phyloP scores from a whole-genome alignment of 495 filamentous ascomycete species.

The Cryomyces minteri region DNA sequence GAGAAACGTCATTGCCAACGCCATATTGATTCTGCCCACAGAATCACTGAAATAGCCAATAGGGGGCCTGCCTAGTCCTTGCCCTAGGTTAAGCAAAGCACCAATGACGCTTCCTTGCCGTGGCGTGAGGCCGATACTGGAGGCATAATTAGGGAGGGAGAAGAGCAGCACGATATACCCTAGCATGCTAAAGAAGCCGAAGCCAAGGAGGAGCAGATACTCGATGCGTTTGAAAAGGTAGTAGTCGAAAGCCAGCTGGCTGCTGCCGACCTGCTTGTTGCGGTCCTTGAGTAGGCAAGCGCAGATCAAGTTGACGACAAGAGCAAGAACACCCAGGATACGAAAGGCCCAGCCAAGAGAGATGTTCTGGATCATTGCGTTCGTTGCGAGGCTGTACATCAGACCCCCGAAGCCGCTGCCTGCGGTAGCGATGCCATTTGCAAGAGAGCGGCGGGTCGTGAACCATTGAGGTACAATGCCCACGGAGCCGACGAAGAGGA shows the following conservation, averaged over 20 bases:
- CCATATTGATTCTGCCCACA: constrained; percentile 50
- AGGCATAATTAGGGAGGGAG: constrained; percentile 51
- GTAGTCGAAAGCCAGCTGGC: constrained; percentile 10
- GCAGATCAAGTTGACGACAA: constrained; percentile 37
- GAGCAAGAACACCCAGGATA: constrained; percentile 41
- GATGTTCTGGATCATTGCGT: constrained; percentile 40
- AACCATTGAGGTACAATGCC: constrained; percentile 72
- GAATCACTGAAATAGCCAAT: constrained; percentile 50
- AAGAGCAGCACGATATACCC: constrained; percentile 57
- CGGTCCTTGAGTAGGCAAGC: constrained; percentile 44
- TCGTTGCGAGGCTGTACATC: constrained; percentile 30
- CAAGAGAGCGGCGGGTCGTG: constrained; percentile 43
- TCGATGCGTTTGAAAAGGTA: constrained; percentile 32
- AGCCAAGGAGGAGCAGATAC: constrained; percentile 45
- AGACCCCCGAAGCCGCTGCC: constrained; percentile 66
- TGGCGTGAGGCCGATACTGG: constrained; percentile 39
- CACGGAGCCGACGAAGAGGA: constrained; percentile 54
- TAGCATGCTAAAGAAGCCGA: constrained; percentile 52
- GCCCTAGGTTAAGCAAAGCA: constrained; percentile 52
- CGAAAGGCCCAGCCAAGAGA: constrained; percentile 49
- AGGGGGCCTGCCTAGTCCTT: constrained; percentile 43
- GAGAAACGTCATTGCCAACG: constrained; percentile 37
- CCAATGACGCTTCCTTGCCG: constrained; percentile 51
- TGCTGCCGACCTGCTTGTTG: constrained; percentile 39
- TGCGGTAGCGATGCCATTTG: constrained; percentile 51